Evolutionary conservation across 768 basidiomycete genomes (phyloP), one percentile per base, ranked within the genome.

Genomic region (Podaxis mareebaensis): DNA sequence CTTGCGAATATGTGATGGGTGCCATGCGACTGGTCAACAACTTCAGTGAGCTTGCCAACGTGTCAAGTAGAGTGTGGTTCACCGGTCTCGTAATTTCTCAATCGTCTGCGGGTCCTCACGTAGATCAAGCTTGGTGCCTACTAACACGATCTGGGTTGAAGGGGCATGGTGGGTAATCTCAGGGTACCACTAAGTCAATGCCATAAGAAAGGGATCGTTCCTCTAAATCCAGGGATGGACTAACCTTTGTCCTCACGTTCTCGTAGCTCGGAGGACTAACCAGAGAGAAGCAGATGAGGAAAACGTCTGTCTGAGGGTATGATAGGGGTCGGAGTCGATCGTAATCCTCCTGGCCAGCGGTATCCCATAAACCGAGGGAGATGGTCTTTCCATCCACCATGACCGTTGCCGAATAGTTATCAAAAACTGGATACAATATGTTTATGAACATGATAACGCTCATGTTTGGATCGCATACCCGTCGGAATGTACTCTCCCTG

Each of bases 301-400:
- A 99, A 64, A 99, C 95, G 76, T 99, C 96, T 48, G 97, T 99
- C 79, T 99, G 97, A 26, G 97, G 97, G 79, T 99, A 99, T 66
- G 94, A 96, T 70, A 99, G 85, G 57, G 97, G 97, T 69, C 97
- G 90, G 69, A 99, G 91, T 49, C 97, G 91, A 79, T 96, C 95
- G 74, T 96, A 99, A 81, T 99, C 96, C 77, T 99, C 97, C 79
- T 99, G 97, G 68, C 97, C 97, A 39, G 97, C 97, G n/a, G 97
- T 99, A 85, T 99, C 97, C 97, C 97, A 99, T 61, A 99, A 82
- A 55, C 96, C 96, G 61, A 99, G 88, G 65, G 95, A 97, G 72
- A 99, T 96, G 58, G 97, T 97, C 83, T 96, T 96, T 69, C 95
- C 94, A 71, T 99, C 97, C 53, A 99, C 97, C 90, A 98, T 95